A percentile compares a stretch with the other conserved stretches of the same genome.
Evolutionary conservation across 352 stramenopile species (phyloP).

Genomic region (Globisporangium nagaii): DNA sequence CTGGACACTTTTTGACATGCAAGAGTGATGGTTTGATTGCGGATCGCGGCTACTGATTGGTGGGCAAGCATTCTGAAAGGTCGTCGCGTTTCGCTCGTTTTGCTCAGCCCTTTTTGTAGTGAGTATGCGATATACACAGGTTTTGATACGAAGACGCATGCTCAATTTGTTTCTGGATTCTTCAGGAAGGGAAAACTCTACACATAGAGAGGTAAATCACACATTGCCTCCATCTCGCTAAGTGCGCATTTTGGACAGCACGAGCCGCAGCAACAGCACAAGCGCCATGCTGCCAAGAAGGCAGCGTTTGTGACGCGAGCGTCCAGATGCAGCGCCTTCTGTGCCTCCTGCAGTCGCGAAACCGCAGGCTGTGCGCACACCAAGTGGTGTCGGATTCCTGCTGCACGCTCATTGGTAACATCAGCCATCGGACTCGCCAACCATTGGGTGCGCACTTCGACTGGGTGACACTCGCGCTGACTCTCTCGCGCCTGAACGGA

Average conservation of each 20-base stretch:
- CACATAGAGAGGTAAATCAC: too few relatives aligned
- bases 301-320: not conserved
- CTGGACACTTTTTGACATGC: not conserved
- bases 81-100: not conserved
- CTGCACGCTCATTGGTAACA: not conserved
- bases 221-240: too few relatives aligned
- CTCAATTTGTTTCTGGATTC: too few relatives aligned
- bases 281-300: too few relatives aligned
- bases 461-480: not conserved
- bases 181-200: too few relatives aligned
- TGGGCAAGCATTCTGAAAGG: not conserved
- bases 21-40: not conserved
- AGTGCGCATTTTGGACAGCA: not conserved
- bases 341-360: not conserved
- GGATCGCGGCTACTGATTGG: not conserved
- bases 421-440: not conserved
- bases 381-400: not conserved
- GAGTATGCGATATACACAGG: not conserved
- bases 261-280: too few relatives aligned
- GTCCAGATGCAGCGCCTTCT: too few relatives aligned
- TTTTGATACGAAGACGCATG: not conserved
- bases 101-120: not conserved
- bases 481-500: too few relatives aligned
- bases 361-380: too few relatives aligned
- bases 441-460: not conserved